Base-by-base conservation (phyloP, 2,329 filamentous ascomycete species). In the Botrytis cinerea region DNA sequence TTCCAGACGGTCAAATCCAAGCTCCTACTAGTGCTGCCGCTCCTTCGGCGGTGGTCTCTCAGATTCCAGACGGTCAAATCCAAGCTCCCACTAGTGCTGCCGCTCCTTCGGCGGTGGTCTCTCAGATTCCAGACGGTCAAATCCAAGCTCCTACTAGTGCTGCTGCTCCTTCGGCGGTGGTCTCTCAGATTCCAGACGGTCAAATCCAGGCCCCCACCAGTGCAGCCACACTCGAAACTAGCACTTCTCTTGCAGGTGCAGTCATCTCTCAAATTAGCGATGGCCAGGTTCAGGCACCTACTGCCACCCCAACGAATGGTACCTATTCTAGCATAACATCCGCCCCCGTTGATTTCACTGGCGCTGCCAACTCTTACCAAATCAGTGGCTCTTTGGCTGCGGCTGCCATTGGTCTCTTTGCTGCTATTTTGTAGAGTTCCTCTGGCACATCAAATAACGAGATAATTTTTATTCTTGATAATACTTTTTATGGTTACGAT, bases 41-140 rank as follows among this genome's bases (percentile, higher is more conserved):
- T 28, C 28, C 57, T 14, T 75, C 72, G 54, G 46, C 70, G 3
- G 38, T n/a, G 59, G 16, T 16, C 8, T 68, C 2, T 18, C 80
- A 81, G 67, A 78, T 80, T 62, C 46, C 74, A 9, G 81, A 82
- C 73, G 81, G 81, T 38, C 81, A 82, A 82, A 73, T 80, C 28
- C 79, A 76, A 66, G 71, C 62, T 77, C 80, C 73, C 20, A 61
- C 71, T 69, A 74, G 79, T 46, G 73, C 74, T 40, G 80, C 82
- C 68, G 79, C 81, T 70, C 40, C 83, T 74, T 80, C 81, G 22
- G 81, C 82, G 64, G 74, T 79, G 46, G 84, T 84, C 35, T 32
- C 38, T 18, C 70, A 70, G 40, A 73, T 64, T 28, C 25, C 60
- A 4, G 71, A 71, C 51, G 70, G 73, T 25, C 74, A 69, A 22